phyloP scores from a whole-genome alignment of 495 filamentous ascomycete species.

The Lasiosphaeria ovina region DNA sequence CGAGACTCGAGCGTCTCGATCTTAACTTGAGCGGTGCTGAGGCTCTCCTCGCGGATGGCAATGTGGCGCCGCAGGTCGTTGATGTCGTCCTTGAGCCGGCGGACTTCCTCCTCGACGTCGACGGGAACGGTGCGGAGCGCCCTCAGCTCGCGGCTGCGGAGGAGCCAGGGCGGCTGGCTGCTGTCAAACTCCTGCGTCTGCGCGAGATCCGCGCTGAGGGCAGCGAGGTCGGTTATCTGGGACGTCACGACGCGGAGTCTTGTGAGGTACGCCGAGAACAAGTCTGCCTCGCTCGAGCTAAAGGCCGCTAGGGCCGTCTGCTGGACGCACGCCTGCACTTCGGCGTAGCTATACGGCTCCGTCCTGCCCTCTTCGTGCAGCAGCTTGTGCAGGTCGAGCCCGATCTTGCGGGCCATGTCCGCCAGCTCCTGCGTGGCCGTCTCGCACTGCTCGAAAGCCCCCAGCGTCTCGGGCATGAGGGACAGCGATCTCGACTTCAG shows the following conservation, averaged over 20 bases:
- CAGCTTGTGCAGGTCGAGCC: conserved; percentile 60
- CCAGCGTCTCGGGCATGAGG: conserved; percentile 56
- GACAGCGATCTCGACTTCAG: conserved; percentile 74
- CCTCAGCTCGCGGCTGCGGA: conserved; percentile 75
- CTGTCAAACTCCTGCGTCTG: conserved; percentile 84
- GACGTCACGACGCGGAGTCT: conserved; percentile 64
- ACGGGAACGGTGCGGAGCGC: conserved; percentile 72
- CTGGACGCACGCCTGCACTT: conserved; percentile 62
- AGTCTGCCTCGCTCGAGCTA: conserved; percentile 52
- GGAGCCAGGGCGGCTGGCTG: conserved; percentile 70
- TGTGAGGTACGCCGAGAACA: conserved; percentile 66
- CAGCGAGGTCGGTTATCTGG: conserved; percentile 68
- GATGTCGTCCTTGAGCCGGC: conserved; percentile 70
- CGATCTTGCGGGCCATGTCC: conserved; percentile 62
- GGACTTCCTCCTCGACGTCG: conserved; percentile 77
- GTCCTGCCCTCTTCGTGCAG: conserved; percentile 73
- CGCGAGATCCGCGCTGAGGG: conserved; percentile 68
- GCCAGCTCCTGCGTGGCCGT: conserved; percentile 63
- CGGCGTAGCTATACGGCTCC: conserved; percentile 62
- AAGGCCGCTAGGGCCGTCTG: conserved; percentile 52
- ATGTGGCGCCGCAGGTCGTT: conserved; percentile 61
- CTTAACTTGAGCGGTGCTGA: conserved; percentile 78
- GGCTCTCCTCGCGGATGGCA: conserved; percentile 61
- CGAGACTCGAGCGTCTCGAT: conserved; percentile 86
- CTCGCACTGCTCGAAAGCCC: conserved; percentile 58